Base-by-base conservation (phyloP, 2,329 filamentous ascomycete genomes). In the Ascosphaera aggregata region DNA sequence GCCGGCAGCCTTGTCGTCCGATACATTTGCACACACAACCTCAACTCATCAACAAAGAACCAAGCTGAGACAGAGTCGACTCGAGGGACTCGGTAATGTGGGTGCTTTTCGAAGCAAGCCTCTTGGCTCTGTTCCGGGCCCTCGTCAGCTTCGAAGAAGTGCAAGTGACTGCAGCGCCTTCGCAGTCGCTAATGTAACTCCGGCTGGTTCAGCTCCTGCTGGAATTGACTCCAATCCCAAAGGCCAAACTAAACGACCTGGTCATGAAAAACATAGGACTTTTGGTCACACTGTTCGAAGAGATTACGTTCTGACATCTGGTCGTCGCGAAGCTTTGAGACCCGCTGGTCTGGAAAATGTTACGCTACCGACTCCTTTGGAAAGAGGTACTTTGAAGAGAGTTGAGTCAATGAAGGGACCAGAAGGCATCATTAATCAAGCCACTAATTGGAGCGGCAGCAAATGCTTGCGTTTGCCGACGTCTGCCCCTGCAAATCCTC, bases 261-360 rank as follows among this genome's bases (percentile, higher is more conserved):
- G 3, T 32, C 30, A 4, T 5, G 4, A 5, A 7, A 32, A 32
- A 32, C 9, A n/a, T n/a, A 32, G 11, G 30, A 7, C 13, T 4
- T 13, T 13, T n/a, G 30, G 15, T 3, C 15, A 32, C 15, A 32
- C 5, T n/a, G 13, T n/a, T 7, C 4, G 11, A n/a, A 32, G 13
- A n/a, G 30, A n/a, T 4, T 32, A 32, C 30, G 11, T 32, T 32
- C 11, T 32, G 30, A 32, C 30, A 32, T 32, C 30, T 32, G 30
- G 30, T 32, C 30, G 30, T n/a, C 30, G 30, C 13, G 42, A 31
- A 11, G 35, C 38, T 18, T 36, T 40, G 13, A 31, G 40, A 31
- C 18, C 42, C 13, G 22, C 27, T 2, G 34, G 17, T n/a, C 42
- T 44, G 30, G 30, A 32, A n/a, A 32, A 32, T n/a, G 15, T n/a